Conservation (phyloP, 345 rosid species). For the Kernera saxatilis region DNA sequence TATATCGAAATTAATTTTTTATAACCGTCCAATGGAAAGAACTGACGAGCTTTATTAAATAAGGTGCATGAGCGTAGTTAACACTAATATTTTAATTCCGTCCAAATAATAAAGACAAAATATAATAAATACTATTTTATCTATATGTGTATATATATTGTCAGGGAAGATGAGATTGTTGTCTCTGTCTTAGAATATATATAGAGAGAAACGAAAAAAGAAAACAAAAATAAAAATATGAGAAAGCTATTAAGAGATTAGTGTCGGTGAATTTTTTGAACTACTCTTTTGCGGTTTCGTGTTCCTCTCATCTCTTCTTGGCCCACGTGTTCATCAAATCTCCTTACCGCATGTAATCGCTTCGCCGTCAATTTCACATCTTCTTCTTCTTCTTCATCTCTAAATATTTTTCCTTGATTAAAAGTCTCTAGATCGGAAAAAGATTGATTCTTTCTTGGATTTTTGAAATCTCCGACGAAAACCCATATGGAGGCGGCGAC, state of each 20-base stretch:
- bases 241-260: conserved; percentile 16
- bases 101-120: conserved; percentile 26
- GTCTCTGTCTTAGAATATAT: conserved; percentile 32
- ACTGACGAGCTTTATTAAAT: conserved; percentile 19
- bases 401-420: not conserved
- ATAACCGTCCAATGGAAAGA: conserved; percentile 18
- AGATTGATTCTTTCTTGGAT: not conserved
- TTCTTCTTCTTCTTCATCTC: not conserved
- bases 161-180: conserved; percentile 34
- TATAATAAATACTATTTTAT: not conserved
- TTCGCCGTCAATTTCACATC: conserved; percentile 32
- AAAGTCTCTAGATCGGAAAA: not conserved
- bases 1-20: not conserved
- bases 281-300: conserved; percentile 31
- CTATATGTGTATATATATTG: conserved; percentile 18
- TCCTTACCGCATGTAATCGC: conserved; percentile 33
- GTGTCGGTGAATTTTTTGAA: conserved; percentile 36
- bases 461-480: conserved; percentile 9
- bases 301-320: conserved; percentile 32
- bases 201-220: not conserved
- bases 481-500: conserved; percentile 38
- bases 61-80: conserved; percentile 26
- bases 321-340: conserved; percentile 33
- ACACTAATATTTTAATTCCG: conserved; percentile 24
- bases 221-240: not conserved